A percentile compares a stretch with the other conserved stretches of the same genome.
phyloP scores from a whole-genome alignment of 805 yeast genomes.

The Candida patagonica region DNA sequence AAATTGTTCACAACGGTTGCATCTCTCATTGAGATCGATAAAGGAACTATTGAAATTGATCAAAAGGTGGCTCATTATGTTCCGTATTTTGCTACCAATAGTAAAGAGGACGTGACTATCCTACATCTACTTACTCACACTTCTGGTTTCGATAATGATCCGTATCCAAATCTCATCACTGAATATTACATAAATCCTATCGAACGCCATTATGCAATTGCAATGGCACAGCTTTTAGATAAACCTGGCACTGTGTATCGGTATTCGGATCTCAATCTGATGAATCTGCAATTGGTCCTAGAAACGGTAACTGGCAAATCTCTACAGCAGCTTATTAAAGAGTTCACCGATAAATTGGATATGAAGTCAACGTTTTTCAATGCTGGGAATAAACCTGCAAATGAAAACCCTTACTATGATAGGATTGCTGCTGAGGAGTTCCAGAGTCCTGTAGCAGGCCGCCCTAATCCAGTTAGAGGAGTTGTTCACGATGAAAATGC shows the following conservation, averaged over 20 bases:
- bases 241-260: constrained; percentile 6
- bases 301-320: constrained; percentile 4
- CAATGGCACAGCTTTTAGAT: background rate
- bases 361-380: constrained; percentile 8
- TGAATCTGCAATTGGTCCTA: constrained; percentile 6
- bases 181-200: background rate
- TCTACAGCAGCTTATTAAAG: constrained; percentile 2
- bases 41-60: constrained; percentile 5
- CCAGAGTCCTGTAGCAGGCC: constrained; percentile 4
- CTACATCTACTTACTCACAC: constrained; percentile 11
- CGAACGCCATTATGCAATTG: constrained; percentile 2
- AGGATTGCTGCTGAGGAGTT: constrained; percentile 9
- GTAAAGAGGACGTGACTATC: constrained; percentile 5
- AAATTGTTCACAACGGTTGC: constrained; percentile 15
- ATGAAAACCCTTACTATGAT: background rate
- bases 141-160: constrained; percentile 9
- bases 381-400: background rate
- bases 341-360: constrained; percentile 6
- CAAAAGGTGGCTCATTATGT: constrained; percentile 8
- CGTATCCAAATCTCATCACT: constrained; percentile 4
- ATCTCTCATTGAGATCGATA: constrained; percentile 8
- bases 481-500: constrained; percentile 16
- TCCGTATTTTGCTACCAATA: constrained; percentile 6
- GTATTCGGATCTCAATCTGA: constrained; percentile 7
- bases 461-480: constrained; percentile 14